Evolutionary conservation across 2,329 filamentous ascomycete genomes (phyloP).

Genomic region (Grosmannia serpens): DNA sequence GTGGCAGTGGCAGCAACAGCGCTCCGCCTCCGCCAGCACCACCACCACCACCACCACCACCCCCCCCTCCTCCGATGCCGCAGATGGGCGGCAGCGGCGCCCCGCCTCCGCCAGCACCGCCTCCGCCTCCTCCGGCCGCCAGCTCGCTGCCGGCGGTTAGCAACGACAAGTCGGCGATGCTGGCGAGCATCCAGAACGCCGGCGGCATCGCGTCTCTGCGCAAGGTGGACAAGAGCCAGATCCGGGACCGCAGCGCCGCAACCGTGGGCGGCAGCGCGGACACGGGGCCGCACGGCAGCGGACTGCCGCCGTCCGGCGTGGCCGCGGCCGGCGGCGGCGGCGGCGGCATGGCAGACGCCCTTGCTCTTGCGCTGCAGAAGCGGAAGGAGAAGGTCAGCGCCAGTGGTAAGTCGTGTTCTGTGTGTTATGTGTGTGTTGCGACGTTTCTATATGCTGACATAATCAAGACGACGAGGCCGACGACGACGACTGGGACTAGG

Average conservation of each 20-base stretch:
- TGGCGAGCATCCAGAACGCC: conserved; percentile 61
- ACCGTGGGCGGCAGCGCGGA: conserved; percentile 39
- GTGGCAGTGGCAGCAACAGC: conserved; percentile 27
- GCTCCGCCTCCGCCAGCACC: conserved; percentile 23
- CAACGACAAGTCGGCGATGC: conserved; percentile 44
- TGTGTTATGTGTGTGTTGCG: not conserved
- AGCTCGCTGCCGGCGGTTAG: conserved; percentile 27
- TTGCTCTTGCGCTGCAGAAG: conserved; percentile 67
- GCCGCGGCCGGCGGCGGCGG: conserved; percentile 37
- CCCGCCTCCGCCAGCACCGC: conserved; percentile 40
- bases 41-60: conserved; percentile 20
- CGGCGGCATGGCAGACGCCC: conserved; percentile 62
- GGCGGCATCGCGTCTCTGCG: conserved; percentile 58
- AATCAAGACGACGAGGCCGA: conserved; percentile 3
- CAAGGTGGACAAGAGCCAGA: conserved; percentile 61
- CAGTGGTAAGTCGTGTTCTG: conserved; percentile 60
- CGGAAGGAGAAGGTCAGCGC: conserved; percentile 90
- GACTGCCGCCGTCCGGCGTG: conserved; percentile 38
- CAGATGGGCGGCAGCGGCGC: conserved; percentile 17
- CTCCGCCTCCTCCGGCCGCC: conserved; percentile 34
- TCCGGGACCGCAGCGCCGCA: conserved; percentile 60
- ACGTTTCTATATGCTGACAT: not conserved
- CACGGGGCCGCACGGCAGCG: conserved; percentile 39
- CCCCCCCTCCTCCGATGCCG: conserved; percentile 7
- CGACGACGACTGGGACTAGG: conserved; percentile 4